phyloP scores from a whole-genome alignment of 2,329 filamentous ascomycete genomes.

The Calycina herbarum region DNA sequence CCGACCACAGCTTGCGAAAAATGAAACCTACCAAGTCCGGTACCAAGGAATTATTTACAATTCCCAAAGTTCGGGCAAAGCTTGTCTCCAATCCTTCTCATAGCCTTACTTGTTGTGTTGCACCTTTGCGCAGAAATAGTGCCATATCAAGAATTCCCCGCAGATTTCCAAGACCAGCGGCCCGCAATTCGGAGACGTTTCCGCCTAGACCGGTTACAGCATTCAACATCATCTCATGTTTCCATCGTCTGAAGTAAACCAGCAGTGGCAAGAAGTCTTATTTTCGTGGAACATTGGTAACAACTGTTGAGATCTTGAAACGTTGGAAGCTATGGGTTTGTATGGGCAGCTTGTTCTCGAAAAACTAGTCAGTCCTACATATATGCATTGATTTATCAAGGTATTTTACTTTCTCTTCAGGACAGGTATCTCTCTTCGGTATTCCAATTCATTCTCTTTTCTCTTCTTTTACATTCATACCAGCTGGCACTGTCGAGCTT shows the following conservation, averaged over 20 bases:
- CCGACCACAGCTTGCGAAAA: not conserved
- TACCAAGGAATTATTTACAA: not conserved
- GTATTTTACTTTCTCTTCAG: not conserved
- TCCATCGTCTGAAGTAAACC: not conserved
- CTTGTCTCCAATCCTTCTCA: not conserved
- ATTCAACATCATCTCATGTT: constrained; percentile 3
- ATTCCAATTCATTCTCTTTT: not conserved
- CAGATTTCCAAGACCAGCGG: not conserved
- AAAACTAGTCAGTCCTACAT: not conserved
- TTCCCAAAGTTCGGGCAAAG: not conserved
- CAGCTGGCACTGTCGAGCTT: not conserved
- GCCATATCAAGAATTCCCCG: not conserved
- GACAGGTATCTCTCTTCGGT: not conserved
- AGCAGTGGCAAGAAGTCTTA: not conserved
- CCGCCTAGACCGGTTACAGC: not conserved
- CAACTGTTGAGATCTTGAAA: not conserved
- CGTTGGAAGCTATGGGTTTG: not conserved
- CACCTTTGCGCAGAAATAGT: no score
- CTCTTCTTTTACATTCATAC: not conserved
- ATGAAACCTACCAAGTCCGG: not conserved
- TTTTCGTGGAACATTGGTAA: not conserved
- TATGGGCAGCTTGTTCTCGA: not conserved
- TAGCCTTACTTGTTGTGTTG: no score
- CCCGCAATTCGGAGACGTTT: not conserved
- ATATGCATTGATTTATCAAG: not conserved